These are phyloP conservation scores for Ustilago sp. DNA, from an alignment of 1,284 basidiomycete species.

Conservation along the genomic window DNA sequence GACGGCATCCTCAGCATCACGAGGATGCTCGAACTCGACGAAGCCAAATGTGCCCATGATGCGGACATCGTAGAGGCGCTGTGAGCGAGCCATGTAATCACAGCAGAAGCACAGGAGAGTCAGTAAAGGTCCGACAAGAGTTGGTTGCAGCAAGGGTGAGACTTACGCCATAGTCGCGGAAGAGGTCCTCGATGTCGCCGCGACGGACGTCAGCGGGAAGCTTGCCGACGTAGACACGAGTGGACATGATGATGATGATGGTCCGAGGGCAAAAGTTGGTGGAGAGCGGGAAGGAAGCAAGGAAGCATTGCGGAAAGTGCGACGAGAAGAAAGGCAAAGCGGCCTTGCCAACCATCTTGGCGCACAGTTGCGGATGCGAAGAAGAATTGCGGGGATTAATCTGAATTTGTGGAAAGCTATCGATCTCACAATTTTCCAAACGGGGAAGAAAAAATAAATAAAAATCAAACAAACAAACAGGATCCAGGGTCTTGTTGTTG, in stretches of 20 bases:
- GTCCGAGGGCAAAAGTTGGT: slow-evolving; percentile 6
- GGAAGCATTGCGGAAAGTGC: slow-evolving; percentile 5
- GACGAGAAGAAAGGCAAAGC: slow-evolving; percentile 5
- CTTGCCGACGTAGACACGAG: slow-evolving; percentile 67
- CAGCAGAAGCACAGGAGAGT: not conserved
- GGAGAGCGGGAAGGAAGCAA: slow-evolving; percentile 4
- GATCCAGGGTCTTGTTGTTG: slow-evolving; percentile 8
- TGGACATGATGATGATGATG: slow-evolving; percentile 30
- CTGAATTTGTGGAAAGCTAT: not conserved
- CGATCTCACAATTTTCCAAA: slow-evolving; percentile 2
- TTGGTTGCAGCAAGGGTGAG: not conserved
- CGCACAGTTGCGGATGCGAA: slow-evolving; percentile 11
- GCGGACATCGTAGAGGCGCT: slow-evolving; percentile 61
- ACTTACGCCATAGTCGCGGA: slow-evolving; percentile 66
- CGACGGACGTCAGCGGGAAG: slow-evolving; percentile 61
- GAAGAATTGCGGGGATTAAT: not conserved
- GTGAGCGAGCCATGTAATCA: not conserved
- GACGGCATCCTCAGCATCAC: slow-evolving; percentile 67
- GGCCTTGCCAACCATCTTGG: not conserved
- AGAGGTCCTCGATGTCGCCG: slow-evolving; percentile 66
- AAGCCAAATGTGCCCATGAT: slow-evolving; percentile 68
- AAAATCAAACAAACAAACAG: not conserved
- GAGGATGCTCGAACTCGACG: slow-evolving; percentile 66
- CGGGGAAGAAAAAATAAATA: not conserved
- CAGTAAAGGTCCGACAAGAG: not conserved